Conservation (phyloP, 441 rosid species). For the Populus hybrid region DNA sequence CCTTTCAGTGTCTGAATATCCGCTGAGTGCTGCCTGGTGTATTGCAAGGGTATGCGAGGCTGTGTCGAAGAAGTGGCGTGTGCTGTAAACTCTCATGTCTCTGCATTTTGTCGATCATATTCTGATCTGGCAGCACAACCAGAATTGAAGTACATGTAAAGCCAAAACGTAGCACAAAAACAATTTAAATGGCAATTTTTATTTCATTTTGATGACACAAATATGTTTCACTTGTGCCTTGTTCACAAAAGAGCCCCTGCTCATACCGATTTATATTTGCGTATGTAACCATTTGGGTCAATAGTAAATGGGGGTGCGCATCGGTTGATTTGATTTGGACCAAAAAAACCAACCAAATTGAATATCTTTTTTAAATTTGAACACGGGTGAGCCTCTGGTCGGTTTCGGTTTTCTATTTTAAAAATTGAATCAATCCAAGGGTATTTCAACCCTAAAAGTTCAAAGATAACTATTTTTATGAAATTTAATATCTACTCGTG, state of each 20-base stretch:
- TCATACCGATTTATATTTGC: neutral
- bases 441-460: neutral
- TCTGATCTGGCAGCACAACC: neutral
- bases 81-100: conserved; percentile 3
- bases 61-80: conserved; percentile 22
- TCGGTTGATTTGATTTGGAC: too few relatives aligned
- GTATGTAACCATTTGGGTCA: too few relatives aligned
- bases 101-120: neutral
- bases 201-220: neutral
- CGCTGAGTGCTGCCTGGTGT: conserved; percentile 33
- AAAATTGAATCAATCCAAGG: too few relatives aligned
- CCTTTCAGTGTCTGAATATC: conserved; percentile 28
- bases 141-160: neutral
- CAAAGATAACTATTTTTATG: neutral
- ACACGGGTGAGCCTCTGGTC: too few relatives aligned
- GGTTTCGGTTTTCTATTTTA: too few relatives aligned
- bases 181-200: neutral
- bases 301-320: too few relatives aligned
- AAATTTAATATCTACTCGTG: neutral
- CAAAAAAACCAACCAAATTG: too few relatives aligned
- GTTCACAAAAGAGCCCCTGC: neutral
- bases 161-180: neutral
- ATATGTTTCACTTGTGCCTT: neutral
- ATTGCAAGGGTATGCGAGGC: conserved; percentile 30
- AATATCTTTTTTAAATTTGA: too few relatives aligned